phyloP scores from a whole-genome alignment of 495 filamentous ascomycete species.

The Echria macrotheca region DNA sequence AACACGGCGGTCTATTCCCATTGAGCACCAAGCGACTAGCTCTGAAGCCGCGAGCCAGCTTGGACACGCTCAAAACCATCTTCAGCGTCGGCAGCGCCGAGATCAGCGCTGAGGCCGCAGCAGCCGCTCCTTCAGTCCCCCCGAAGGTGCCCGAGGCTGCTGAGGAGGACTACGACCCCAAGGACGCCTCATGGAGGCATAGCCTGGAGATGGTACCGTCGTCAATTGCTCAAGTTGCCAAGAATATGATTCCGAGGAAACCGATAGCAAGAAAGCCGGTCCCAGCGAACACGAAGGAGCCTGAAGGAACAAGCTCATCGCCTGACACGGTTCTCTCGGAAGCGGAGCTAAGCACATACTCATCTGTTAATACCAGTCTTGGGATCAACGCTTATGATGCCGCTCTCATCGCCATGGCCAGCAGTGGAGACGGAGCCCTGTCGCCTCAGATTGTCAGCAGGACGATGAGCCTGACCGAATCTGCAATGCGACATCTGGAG shows the following conservation, averaged over 20 bases:
- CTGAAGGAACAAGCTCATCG: neutral
- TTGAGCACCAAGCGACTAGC: conserved; percentile 30
- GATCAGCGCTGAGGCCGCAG: conserved; percentile 23
- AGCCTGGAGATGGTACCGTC: conserved; percentile 24
- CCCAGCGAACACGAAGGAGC: conserved; percentile 9
- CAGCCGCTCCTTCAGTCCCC: conserved; percentile 9
- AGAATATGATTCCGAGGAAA: conserved; percentile 28
- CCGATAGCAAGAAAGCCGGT: conserved; percentile 32
- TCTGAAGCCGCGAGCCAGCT: conserved; percentile 28
- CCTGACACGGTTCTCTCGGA: conserved; percentile 15
- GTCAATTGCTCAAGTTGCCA: conserved; percentile 23
- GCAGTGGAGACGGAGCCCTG: conserved; percentile 2
- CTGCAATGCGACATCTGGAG: conserved; percentile 13
- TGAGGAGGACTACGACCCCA: conserved; percentile 11
- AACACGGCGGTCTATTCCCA: conserved; percentile 24
- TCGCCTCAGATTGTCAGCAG: conserved; percentile 11
- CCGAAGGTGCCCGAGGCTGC: conserved; percentile 9
- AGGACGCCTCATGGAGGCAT: conserved; percentile 22
- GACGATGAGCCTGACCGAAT: conserved; percentile 19
- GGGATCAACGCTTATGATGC: conserved; percentile 19
- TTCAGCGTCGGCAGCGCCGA: conserved; percentile 37
- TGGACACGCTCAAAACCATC: conserved; percentile 39
- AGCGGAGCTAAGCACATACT: conserved; percentile 12
- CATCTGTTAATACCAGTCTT: conserved; percentile 8
- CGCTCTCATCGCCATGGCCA: conserved; percentile 13